Evolutionary conservation across 2,329 filamentous ascomycete species (phyloP).

Genomic region (Aureobasidium sp.): DNA sequence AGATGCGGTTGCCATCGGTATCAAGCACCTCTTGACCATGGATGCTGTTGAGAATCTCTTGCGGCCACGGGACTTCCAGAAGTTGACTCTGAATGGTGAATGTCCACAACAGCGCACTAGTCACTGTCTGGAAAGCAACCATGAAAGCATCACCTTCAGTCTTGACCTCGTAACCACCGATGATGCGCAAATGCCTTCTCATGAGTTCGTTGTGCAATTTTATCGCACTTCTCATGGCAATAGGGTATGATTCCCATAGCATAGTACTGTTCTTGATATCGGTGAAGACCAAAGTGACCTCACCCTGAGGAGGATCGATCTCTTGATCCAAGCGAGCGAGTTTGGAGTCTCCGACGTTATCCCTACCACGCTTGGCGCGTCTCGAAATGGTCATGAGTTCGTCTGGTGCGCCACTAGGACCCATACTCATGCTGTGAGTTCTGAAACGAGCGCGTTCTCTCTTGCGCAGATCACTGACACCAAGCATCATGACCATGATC

Average conservation of each 20-base stretch:
- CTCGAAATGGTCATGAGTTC: conserved; percentile 59
- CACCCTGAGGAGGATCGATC: conserved; percentile 82
- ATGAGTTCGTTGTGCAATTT: conserved; percentile 97
- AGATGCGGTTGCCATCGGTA: conserved; percentile 79
- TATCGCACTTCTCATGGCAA: conserved; percentile 93
- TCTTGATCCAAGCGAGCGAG: conserved; percentile 81
- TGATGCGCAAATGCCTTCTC: conserved; percentile 82
- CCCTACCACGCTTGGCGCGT: conserved; percentile 51
- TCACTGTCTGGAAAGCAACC: conserved; percentile 96
- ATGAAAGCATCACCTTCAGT: conserved; percentile 99
- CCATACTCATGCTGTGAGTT: conserved; percentile 78
- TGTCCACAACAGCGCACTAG: conserved; percentile 88
- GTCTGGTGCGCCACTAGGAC: conserved; percentile 63
- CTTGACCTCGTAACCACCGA: conserved; percentile 97
- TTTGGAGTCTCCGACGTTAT: conserved; percentile 67
- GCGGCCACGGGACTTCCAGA: conserved; percentile 84
- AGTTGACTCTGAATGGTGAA: conserved; percentile 88
- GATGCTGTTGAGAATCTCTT: conserved; percentile 79
- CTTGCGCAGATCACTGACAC: conserved; percentile 82
- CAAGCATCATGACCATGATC: conserved; percentile 99
- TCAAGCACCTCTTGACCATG: conserved; percentile 77
- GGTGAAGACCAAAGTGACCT: conserved; percentile 91
- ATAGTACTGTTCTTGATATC: conserved; percentile 98
- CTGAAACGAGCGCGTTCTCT: conserved; percentile 67
- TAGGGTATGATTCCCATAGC: conserved; percentile 90